Conservation (phyloP, 768 basidiomycete species). For the Cystobasidium ongulense region DNA sequence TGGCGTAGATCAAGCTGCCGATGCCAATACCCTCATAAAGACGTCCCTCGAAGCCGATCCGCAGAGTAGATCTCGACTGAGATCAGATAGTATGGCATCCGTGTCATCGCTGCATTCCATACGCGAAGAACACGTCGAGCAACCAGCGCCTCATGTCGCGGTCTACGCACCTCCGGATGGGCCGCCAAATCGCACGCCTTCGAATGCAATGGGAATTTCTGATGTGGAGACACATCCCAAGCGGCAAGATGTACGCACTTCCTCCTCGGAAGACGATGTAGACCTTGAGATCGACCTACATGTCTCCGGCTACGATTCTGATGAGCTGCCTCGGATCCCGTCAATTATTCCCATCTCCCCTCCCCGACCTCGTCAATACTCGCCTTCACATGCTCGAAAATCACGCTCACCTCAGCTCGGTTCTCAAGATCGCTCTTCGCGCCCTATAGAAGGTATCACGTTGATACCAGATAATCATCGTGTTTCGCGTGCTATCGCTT, state of each 20-base stretch:
- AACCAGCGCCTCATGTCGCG: too few relatives aligned
- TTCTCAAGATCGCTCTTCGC: not conserved
- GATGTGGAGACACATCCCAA: not conserved
- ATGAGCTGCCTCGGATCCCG: slow-evolving; percentile 11
- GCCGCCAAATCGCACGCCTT: too few relatives aligned
- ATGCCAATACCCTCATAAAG: not conserved
- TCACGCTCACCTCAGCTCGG: slow-evolving; percentile 4
- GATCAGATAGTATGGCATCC: not conserved
- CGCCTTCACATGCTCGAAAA: not conserved
- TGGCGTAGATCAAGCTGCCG: not conserved
- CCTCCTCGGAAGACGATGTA: slow-evolving; percentile 38
- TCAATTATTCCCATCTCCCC: slow-evolving; percentile 29
- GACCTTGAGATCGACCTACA: slow-evolving; percentile 37
- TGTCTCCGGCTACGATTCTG: slow-evolving; percentile 22
- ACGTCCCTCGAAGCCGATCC: not conserved
- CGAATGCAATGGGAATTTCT: too few relatives aligned
- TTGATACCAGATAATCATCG: slow-evolving; percentile 46
- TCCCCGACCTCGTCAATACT: not conserved
- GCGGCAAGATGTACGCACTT: slow-evolving; percentile 10
- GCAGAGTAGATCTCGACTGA: not conserved
- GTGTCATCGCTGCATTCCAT: not conserved
- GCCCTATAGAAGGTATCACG: not conserved
- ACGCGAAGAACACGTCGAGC: not conserved
- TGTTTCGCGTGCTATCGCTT: slow-evolving; percentile 66
- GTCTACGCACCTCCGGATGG: too few relatives aligned